Conservation (phyloP, 2,329 filamentous ascomycete genomes). For the Endocalyx cinctus region DNA sequence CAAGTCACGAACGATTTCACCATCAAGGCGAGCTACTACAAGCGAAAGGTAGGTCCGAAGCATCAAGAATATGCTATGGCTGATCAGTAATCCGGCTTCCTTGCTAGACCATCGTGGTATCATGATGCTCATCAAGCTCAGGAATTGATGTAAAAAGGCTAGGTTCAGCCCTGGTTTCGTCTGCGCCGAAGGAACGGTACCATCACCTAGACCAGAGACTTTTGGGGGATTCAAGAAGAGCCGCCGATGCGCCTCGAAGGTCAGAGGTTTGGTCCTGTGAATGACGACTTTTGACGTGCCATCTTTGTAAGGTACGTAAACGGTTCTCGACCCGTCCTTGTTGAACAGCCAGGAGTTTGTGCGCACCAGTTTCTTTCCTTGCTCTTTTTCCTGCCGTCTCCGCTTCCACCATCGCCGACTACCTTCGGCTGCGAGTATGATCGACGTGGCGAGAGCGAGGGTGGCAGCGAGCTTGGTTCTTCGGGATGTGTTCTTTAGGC, state of each 20-base stretch:
- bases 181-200: conserved; percentile 76
- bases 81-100: conserved; percentile 83
- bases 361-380: conserved; percentile 75
- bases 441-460: conserved; percentile 69
- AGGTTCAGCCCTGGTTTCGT: conserved; percentile 93
- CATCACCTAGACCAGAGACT: conserved; percentile 71
- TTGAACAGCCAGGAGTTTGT: conserved; percentile 90
- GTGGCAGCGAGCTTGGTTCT: conserved; percentile 71
- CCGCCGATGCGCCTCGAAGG: conserved; percentile 91
- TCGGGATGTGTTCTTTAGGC: conserved; percentile 61
- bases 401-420: conserved; percentile 72
- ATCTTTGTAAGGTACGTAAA: conserved; percentile 90
- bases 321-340: conserved; percentile 90
- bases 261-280: conserved; percentile 81
- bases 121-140: conserved; percentile 96
- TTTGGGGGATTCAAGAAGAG: conserved; percentile 89
- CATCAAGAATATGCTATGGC: conserved; percentile 85
- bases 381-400: conserved; percentile 71
- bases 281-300: conserved; percentile 89
- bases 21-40: conserved; percentile 86
- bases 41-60: conserved; percentile 90
- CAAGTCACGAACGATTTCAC: conserved; percentile 91
- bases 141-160: conserved; percentile 93
- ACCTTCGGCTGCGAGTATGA: conserved; percentile 75
- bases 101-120: conserved; percentile 94